Conservation (phyloP, 192 early-diverging fungal species). For the Spizellomyces sp. region DNA sequence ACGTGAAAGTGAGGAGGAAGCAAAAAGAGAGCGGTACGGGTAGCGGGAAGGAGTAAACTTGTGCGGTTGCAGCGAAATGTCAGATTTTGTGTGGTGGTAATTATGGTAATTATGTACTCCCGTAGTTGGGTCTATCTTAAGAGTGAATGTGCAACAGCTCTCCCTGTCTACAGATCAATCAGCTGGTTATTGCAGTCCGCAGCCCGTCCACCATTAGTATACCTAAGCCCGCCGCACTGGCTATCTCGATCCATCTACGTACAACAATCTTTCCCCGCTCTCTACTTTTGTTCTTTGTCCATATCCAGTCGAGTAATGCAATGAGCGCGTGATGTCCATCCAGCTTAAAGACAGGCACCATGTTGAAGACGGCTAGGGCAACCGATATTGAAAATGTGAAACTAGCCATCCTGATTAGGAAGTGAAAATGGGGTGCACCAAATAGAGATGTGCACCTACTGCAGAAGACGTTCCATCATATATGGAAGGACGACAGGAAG, state of each 20-base stretch:
- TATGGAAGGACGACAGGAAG: slow-evolving; percentile 64
- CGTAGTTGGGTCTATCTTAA: no score
- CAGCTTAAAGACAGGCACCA: slow-evolving; percentile 68
- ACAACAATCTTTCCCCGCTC: background rate
- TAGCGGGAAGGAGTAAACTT: no score
- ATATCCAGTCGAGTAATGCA: slow-evolving; percentile 41
- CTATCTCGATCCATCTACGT: background rate
- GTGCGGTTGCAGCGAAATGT: no score
- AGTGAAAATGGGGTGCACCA: no score
- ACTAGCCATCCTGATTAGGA: slow-evolving; percentile 22
- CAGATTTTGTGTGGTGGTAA: no score
- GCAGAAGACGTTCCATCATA: slow-evolving; percentile 53
- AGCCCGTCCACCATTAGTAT: background rate
- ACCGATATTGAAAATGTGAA: slow-evolving; percentile 71
- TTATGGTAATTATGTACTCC: no score
- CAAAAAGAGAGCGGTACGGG: slow-evolving; percentile 5
- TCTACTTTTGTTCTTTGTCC: background rate
- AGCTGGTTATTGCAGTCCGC: background rate
- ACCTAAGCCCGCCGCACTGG: background rate
- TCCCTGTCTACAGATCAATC: no score
- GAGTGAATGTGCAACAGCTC: no score
- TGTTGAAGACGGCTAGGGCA: slow-evolving; percentile 70
- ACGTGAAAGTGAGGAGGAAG: slow-evolving; percentile 62
- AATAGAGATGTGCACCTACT: slow-evolving; percentile 35
- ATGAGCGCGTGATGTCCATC: slow-evolving; percentile 72